Evolutionary conservation across 495 filamentous ascomycete species (phyloP), one percentile per base, ranked within the genome.

Genomic region (Gamarada debralockiae): DNA sequence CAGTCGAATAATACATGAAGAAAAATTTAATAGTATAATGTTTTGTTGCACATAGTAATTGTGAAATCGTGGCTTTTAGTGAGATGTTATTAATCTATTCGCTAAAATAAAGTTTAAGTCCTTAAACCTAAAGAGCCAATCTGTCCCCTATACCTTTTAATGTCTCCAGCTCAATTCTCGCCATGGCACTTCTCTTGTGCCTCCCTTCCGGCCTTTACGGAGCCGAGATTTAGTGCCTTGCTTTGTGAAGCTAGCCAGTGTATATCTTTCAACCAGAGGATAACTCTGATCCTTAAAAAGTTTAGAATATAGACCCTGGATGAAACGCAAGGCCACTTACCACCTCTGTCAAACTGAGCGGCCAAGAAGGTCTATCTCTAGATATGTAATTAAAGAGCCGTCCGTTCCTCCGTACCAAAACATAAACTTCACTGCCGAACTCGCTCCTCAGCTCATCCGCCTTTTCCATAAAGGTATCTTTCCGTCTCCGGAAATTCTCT

Each of bases 371-470:
- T 51, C 53, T 27, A 56, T 56, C 53, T 50, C 53, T 50, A 56
- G 53, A 56, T 50, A 24, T 51, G 38, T 56, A 56, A 50, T 50
- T 56, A 27, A 56, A 50, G 53, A 50, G 37, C 48, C 41, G 47
- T 56, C 53, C 45, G 47, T 56, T 56, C 53, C 53, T 56, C 45
- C 47, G 53, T 45, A 27, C 37, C 42, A 56, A 51, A 50, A 56
- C 46, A 47, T 56, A 56, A 56, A 56, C 41, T 7, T 56, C 47
- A 56, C 39, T 39, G 53, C 47, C 39, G 18, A 56, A 56, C 46
- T 56, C 53, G 47, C 53, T 56, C 53, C 47, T 56, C n/a, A 56
- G 53, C 47, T 56, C 53, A 43, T 50, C 45, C 51, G 47, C 47
- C 53, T 56, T 56, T 56, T 56, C 47, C 22, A 56, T 50, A 50